Conservation (phyloP, 2,329 filamentous ascomycete genomes). For the Anthostomella pinea region DNA sequence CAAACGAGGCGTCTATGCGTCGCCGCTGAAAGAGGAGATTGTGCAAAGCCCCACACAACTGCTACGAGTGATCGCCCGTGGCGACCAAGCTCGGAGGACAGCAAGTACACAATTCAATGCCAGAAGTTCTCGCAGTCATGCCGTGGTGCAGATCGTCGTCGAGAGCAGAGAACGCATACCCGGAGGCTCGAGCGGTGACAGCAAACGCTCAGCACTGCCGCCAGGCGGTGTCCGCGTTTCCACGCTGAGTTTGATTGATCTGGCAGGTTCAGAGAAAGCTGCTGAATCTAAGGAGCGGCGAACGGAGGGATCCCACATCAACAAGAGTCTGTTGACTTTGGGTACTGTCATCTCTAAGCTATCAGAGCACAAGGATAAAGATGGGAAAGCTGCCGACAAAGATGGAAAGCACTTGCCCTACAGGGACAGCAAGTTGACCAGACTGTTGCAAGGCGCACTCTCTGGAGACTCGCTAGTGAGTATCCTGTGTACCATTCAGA, state of each 20-base stretch:
- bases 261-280: conserved; percentile 93
- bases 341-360: conserved; percentile 92
- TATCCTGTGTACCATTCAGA: conserved; percentile 94
- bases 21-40: conserved; percentile 94
- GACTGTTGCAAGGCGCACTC: conserved; percentile 85
- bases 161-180: conserved; percentile 88
- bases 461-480: conserved; percentile 94
- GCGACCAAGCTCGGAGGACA: conserved; percentile 84
- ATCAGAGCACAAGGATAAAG: conserved; percentile 85
- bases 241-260: conserved; percentile 90
- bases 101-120: conserved; percentile 97
- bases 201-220: conserved; percentile 65
- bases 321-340: conserved; percentile 92
- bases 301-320: conserved; percentile 95
- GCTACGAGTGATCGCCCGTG: conserved; percentile 88
- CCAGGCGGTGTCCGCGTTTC: conserved; percentile 94
- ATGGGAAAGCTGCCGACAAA: conserved; percentile 69
- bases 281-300: conserved; percentile 92
- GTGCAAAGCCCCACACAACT: conserved; percentile 97
- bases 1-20: conserved; percentile 95
- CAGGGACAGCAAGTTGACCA: conserved; percentile 93
- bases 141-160: conserved; percentile 97
- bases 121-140: conserved; percentile 94
- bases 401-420: conserved; percentile 93
- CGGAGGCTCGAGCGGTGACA: conserved; percentile 48